Base-by-base conservation (phyloP, 2,329 filamentous ascomycete genomes). In the Sporothrix pallida region DNA sequence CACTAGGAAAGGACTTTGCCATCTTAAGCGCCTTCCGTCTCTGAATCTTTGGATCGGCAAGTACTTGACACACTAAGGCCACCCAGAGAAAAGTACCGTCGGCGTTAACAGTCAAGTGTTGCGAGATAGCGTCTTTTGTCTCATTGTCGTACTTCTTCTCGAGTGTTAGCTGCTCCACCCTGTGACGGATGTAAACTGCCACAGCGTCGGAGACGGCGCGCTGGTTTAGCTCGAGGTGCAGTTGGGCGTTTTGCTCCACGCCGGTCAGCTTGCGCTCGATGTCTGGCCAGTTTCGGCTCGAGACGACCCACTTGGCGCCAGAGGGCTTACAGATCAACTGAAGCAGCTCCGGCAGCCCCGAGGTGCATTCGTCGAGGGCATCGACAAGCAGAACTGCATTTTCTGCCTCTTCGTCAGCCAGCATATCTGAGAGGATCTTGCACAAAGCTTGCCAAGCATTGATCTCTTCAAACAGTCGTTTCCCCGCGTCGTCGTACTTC, bases 51-150 rank as follows among this genome's bases (percentile, higher is more conserved):
- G 58, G 6, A 15, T 37, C 13, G 5, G 26, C 54, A 6, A 74
- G 80, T 9, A 78, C 74, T 75, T 82, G 72, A 72, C 78, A 83
- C 10, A 83, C 82, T 58, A 84, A 79, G 20, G 83, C 80, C 26
- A 84, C 83, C 83, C 82, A 85, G 44, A 86, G 81, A 71, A 85
- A 85, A 0, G 83, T 86, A n/a, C 77, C 80, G 37, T 81, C 74
- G 10, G 82, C 81, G 26, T 84, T 81, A 17, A 58, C 71, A 0
- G 48, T 50, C 9, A 83, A 72, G 74, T 81, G 71, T n/a, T 73
- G 15, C 9, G 74, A 65, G 12, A 81, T 75, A 13, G 60, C 67
- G 8, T 76, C 42, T 68, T 72, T 48, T 8, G 74, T 76, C 12
- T 74, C 54, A 2, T 56, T 8, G 56, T 77, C 74, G 70, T 82